Conservation (phyloP, 1,284 basidiomycete genomes). For the Tranzscheliella williamsii region DNA sequence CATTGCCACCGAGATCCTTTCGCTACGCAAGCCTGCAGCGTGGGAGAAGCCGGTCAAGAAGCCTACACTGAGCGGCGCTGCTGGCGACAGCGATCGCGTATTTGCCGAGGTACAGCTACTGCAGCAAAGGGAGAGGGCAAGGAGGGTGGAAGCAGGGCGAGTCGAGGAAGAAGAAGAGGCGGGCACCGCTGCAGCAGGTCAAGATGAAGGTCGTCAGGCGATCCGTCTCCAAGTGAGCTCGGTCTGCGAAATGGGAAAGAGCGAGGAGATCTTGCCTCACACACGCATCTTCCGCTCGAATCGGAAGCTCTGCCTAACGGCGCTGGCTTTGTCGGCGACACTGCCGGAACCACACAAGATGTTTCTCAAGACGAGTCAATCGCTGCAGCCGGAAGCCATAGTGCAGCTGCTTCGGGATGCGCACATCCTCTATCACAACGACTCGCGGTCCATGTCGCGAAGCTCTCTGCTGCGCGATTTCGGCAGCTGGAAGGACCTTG, state of each 20-base stretch:
- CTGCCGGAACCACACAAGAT: slow-evolving; percentile 29
- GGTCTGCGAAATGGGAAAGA: slow-evolving; percentile 7
- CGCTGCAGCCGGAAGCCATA: slow-evolving; percentile 34
- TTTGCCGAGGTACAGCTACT: slow-evolving; percentile 16
- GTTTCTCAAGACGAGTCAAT: slow-evolving; percentile 51
- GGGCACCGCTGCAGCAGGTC: background rate
- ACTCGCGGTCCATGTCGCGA: slow-evolving; percentile 23
- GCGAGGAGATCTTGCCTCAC: slow-evolving; percentile 20
- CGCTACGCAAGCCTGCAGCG: slow-evolving; percentile 40
- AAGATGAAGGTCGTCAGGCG: slow-evolving; percentile 13
- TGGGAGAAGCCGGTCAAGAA: slow-evolving; percentile 30
- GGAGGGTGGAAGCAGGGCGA: background rate
- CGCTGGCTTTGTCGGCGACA: slow-evolving; percentile 32
- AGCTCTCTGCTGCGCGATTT: slow-evolving; percentile 48
- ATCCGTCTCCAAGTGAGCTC: slow-evolving; percentile 18
- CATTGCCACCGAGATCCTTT: slow-evolving; percentile 43
- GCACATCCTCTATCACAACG: slow-evolving; percentile 44
- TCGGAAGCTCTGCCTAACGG: slow-evolving; percentile 43
- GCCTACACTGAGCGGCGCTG: slow-evolving; percentile 30
- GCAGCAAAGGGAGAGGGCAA: background rate
- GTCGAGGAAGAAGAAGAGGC: background rate
- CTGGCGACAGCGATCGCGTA: slow-evolving; percentile 25
- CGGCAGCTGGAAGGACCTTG: slow-evolving; percentile 52
- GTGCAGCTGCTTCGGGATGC: slow-evolving; percentile 47
- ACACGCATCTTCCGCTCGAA: slow-evolving; percentile 54